A percentile compares a stretch with the other conserved stretches of the same genome.
Evolutionary conservation across 768 basidiomycete genomes (phyloP).

Genomic region (Tylopilus balloui): DNA sequence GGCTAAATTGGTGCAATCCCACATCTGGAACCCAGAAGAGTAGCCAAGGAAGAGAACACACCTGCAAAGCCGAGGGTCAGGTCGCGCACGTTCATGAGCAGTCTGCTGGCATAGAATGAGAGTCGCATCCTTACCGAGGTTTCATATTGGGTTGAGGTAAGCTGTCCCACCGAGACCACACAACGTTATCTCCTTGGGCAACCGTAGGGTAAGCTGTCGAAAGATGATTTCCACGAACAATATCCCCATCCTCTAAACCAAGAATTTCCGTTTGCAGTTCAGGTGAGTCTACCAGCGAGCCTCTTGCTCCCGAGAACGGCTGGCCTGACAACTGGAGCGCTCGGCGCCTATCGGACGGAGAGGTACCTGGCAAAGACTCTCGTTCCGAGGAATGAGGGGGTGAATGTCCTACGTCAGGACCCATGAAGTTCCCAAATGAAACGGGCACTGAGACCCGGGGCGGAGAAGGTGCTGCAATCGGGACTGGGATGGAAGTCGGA

Average conservation of each 20-base stretch:
- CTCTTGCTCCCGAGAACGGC: conserved; percentile 3
- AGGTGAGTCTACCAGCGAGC: conserved; percentile 7
- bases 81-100: not conserved
- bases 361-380: conserved; percentile 7
- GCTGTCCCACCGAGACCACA: conserved; percentile 34
- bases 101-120: not conserved
- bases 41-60: conserved; percentile 54
- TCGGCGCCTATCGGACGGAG: conserved; percentile 11
- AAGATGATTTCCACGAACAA: conserved; percentile 9
- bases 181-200: conserved; percentile 27
- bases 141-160: conserved; percentile 17
- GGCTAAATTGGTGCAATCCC: conserved; percentile 56
- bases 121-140: conserved; percentile 15
- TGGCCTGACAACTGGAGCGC: conserved; percentile 9
- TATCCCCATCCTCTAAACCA: conserved; percentile 24
- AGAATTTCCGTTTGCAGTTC: conserved; percentile 13
- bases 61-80: conserved; percentile 22
- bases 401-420: conserved; percentile 20
- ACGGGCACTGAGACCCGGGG: conserved; percentile 48
- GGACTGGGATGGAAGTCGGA: conserved; percentile 48
- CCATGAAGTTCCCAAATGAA: conserved; percentile 43
- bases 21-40: conserved; percentile 49
- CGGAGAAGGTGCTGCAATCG: conserved; percentile 44
- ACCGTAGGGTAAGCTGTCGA: conserved; percentile 29
- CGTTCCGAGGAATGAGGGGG: conserved; percentile 6